Base-by-base conservation (phyloP, 345 rosid genomes). In the Rhodamnia rubescens region DNA sequence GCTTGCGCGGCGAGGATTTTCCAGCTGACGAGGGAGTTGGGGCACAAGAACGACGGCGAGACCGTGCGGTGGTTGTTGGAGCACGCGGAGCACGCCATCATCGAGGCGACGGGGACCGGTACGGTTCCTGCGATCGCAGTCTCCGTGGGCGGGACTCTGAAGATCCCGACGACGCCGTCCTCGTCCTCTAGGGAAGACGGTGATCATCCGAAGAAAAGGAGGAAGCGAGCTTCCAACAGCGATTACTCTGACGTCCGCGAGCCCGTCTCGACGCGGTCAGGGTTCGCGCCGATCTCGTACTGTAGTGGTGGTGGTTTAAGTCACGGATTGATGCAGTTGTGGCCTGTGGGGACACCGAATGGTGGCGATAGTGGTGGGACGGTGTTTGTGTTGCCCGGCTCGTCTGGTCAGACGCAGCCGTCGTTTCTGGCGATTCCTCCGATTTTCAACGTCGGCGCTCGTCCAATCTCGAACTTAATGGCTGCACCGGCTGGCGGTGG, bases 51-150 rank as follows among this genome's bases (percentile, higher is more conserved):
- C 56, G 98, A 94, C 32, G 98, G 98, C 4, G 98, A 95, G 84
- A 93, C 95, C 24, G 92, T 95, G 47, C 88, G 90, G 80, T 95
- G 96, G 98, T 87, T 96, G 10, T 90, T 96, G 0, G 93, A 96
- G 85, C 95, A 84, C 36, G 93, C 96, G 0, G 98, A 94, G 89
- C 91, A 93, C 1, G 96, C 98, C 58, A 96, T 96, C 11, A 87
- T 94, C 29, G 90, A 92, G 87, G 96, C 98, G 53, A 96, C 98
- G 0, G 96, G 95, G 4, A 92, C 94, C 2, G 96, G 98, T 2
- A 95, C 96, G 0, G 89, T 93, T 49, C 98, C 98, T 27, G 96
- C 98, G 6, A 96, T 96, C 44, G 98, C 96, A 40, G 95, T 96
- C 2, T 93, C 96, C 7, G 92, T 94, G 24, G 94, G 93, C 81